Percentiles rank a stretch among this genome's conserved stretches.
These are phyloP conservation scores for Sporothrix phasma DNA, from an alignment of 2,329 filamentous ascomycete genomes.

Conservation along the genomic window DNA sequence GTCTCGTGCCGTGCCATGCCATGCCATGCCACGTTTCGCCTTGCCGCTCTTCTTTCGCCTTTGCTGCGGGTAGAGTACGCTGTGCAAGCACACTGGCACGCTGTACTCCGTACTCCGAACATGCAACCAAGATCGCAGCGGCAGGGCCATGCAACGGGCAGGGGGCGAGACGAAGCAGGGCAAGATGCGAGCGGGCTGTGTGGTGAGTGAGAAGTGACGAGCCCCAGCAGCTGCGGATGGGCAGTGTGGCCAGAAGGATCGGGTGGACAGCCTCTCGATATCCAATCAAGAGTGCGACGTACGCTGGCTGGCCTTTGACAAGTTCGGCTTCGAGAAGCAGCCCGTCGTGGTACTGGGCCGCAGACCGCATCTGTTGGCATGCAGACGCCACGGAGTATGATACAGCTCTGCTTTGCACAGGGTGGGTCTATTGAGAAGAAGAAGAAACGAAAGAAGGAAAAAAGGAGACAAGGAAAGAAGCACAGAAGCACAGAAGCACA, in stretches of 20 bases:
- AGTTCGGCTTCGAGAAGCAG: constrained; percentile 4
- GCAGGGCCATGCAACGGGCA: background rate
- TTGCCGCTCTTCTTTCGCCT: background rate
- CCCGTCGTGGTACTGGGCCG: background rate
- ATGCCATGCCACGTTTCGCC: too few relatives aligned
- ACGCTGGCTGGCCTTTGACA: too few relatives aligned
- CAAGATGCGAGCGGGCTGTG: background rate
- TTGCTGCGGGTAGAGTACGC: background rate
- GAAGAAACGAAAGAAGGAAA: background rate
- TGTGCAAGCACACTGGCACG: background rate
- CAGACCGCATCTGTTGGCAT: constrained; percentile 1
- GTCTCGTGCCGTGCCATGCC: background rate
- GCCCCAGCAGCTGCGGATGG: background rate
- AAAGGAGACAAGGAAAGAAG: background rate
- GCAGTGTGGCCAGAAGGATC: background rate
- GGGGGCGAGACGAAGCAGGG: background rate
- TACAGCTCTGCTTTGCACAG: background rate
- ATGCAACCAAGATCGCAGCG: constrained; percentile 6
- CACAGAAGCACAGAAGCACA: too few relatives aligned
- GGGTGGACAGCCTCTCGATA: background rate
- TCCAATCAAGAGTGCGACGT: background rate
- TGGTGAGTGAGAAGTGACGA: constrained; percentile 3
- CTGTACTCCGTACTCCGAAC: background rate
- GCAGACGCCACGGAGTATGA: background rate
- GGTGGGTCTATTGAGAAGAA: background rate